These are phyloP conservation scores for Xylaria nigripes DNA, from an alignment of 495 filamentous ascomycete genomes.

Conservation along the genomic window DNA sequence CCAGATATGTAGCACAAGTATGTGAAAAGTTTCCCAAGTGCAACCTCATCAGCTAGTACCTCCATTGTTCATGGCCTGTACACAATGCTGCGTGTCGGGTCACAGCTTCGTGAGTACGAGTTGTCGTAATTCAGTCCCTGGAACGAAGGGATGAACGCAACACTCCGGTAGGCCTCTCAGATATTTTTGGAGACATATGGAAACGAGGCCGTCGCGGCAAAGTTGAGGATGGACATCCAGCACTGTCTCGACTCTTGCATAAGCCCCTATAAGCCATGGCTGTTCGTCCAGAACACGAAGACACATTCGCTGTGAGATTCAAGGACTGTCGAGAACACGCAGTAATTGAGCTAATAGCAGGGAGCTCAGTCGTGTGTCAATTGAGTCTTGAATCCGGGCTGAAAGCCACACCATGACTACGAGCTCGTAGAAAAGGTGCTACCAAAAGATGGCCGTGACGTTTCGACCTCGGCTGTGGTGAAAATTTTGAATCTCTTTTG, in stretches of 20 bases:
- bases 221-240: conserved; percentile 37
- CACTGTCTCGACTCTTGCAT: conserved; percentile 35
- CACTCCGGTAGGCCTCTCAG: neutral
- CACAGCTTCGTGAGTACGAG: conserved; percentile 36
- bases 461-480: conserved; percentile 36
- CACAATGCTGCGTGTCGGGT: conserved; percentile 32
- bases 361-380: conserved; percentile 28
- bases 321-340: conserved; percentile 32
- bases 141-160: neutral
- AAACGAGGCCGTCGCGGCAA: conserved; percentile 29
- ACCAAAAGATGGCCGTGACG: conserved; percentile 31
- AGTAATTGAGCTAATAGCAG: conserved; percentile 33
- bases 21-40: conserved; percentile 1
- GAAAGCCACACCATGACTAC: conserved; percentile 33
- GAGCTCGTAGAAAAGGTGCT: conserved; percentile 28
- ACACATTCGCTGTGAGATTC: conserved; percentile 30
- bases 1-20: conserved; percentile 32
- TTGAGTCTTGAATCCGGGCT: conserved; percentile 36
- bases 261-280: conserved; percentile 35
- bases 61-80: conserved; percentile 35
- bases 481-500: neutral
- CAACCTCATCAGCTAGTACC: conserved; percentile 10
- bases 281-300: conserved; percentile 35
- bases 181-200: conserved; percentile 38
- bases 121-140: conserved; percentile 24